Base-by-base conservation (phyloP, 352 stramenopile genomes). In the Phytophthora lateralis region DNA sequence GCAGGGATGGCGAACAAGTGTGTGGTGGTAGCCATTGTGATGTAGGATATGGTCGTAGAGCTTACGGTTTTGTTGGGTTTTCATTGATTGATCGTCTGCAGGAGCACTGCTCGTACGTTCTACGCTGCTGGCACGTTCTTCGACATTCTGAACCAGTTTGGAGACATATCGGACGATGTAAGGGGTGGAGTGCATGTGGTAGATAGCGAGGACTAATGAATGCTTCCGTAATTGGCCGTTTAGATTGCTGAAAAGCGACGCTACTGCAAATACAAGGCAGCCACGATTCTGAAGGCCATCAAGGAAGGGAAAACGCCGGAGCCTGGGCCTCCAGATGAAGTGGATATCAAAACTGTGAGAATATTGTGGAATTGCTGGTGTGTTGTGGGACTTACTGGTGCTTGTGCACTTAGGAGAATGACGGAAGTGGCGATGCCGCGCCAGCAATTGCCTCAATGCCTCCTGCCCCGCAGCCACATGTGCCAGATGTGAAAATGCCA, bases 251-350 rank as follows among this genome's bases (percentile, higher is more conserved):
- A 97, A 67, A 97, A 98, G 66, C 78, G 83, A 27, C 76, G 80
- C n/a, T 98, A 98, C 72, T 95, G 87, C 71, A 98, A 98, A 72
- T 98, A 91, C 85, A 98, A 98, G 58, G 93, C 94, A 5, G 95
- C 94, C 0, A 96, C 97, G 20, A 98, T 98, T 72, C 72, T 98
- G 17, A 98, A 98, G 65, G 93, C 93, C 10, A 91, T 98, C 44
- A 98, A 98, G 63, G 92, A 98, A 64, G 94, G 96, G 18, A 78
- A 80, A 39, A 65, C 76, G 11, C 89, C 90, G 1, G 88, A 75
- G 2, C 90, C 96, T 27, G 93, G 94, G 15, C 90, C 84, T 20
- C 85, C 82, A 11, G 76, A 81, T 29, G 71, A 89, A 72, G 41
- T 63, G 29, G 55, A 79, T 29, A 60, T 83, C 42, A 71, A 57